A percentile compares a stretch with the other conserved stretches of the same genome.
These are phyloP conservation scores for Pulveroboletus sp. DNA, from an alignment of 768 basidiomycete species.

Conservation along the genomic window DNA sequence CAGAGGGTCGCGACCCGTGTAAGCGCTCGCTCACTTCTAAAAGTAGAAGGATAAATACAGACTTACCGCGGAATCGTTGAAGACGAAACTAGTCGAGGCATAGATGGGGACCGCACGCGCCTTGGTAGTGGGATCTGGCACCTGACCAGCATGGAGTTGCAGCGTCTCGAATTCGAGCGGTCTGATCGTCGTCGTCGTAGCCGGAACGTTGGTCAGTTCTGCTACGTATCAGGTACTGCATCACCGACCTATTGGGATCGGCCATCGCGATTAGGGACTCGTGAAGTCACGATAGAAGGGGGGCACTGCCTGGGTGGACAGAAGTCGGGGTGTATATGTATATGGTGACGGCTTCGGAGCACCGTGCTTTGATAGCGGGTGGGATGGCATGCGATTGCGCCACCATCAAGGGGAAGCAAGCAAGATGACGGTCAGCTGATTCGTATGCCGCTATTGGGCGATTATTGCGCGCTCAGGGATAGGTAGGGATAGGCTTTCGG, in stretches of 20 bases:
- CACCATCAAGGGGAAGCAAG: too few relatives aligned
- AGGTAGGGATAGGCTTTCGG: too few relatives aligned
- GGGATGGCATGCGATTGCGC: too few relatives aligned
- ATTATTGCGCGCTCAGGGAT: too few relatives aligned
- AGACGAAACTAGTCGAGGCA: conserved; percentile 50
- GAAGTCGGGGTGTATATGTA: too few relatives aligned
- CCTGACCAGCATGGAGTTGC: conserved; percentile 59
- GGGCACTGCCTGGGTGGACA: too few relatives aligned
- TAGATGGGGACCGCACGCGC: conserved; percentile 65
- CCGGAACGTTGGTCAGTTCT: background rate
- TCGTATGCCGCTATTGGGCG: too few relatives aligned
- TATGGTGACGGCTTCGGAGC: too few relatives aligned
- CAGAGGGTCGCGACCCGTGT: background rate
- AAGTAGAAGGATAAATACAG: background rate
- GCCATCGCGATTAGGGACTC: conserved; percentile 13
- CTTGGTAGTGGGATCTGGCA: conserved; percentile 47
- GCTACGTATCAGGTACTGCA: background rate
- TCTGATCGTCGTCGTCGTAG: conserved; percentile 8
- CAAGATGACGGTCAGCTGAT: too few relatives aligned
- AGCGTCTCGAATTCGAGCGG: conserved; percentile 56
- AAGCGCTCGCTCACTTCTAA: background rate
- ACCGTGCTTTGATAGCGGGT: too few relatives aligned
- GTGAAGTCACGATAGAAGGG: background rate
- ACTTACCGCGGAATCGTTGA: conserved; percentile 48
- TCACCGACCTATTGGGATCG: conserved; percentile 20